Evolutionary conservation across 352 stramenopile species (phyloP).

Genomic region (Phytopythium boreale): DNA sequence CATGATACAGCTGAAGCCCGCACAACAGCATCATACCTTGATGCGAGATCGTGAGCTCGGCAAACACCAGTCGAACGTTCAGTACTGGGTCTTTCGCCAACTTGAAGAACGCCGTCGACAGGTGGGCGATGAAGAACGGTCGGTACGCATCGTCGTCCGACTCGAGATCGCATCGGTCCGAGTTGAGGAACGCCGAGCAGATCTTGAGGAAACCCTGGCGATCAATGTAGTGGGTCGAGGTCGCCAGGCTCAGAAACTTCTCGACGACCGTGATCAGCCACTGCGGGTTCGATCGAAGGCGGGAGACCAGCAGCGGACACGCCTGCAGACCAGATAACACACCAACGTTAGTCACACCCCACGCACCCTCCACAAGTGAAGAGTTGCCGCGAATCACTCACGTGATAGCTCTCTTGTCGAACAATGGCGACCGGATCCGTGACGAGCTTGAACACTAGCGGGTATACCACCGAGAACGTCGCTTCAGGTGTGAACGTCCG

Average conservation of each 20-base stretch:
- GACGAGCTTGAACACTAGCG: slow-evolving; percentile 72
- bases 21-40: slow-evolving; percentile 8
- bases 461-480: slow-evolving; percentile 76
- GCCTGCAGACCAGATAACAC: slow-evolving; percentile 27
- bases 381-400: slow-evolving; percentile 5
- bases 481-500: slow-evolving; percentile 61
- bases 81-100: slow-evolving; percentile 61
- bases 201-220: slow-evolving; percentile 71
- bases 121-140: slow-evolving; percentile 46
- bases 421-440: slow-evolving; percentile 73
- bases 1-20: not conserved
- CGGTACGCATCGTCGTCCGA: slow-evolving; percentile 10
- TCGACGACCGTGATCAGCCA: slow-evolving; percentile 47
- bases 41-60: slow-evolving; percentile 40
- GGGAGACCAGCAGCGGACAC: slow-evolving; percentile 58
- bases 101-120: slow-evolving; percentile 51
- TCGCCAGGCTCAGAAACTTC: slow-evolving; percentile 49
- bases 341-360: slow-evolving; percentile 4
- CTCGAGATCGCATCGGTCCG: not conserved
- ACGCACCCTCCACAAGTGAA: slow-evolving; percentile 3
- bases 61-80: slow-evolving; percentile 72
- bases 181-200: slow-evolving; percentile 48
- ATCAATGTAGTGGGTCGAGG: slow-evolving; percentile 55
- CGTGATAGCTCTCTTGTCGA: slow-evolving; percentile 65
- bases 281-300: slow-evolving; percentile 37